These are phyloP conservation scores for Xylaria sp. DNA, from an alignment of 2,329 filamentous ascomycete species.

Conservation along the genomic window DNA sequence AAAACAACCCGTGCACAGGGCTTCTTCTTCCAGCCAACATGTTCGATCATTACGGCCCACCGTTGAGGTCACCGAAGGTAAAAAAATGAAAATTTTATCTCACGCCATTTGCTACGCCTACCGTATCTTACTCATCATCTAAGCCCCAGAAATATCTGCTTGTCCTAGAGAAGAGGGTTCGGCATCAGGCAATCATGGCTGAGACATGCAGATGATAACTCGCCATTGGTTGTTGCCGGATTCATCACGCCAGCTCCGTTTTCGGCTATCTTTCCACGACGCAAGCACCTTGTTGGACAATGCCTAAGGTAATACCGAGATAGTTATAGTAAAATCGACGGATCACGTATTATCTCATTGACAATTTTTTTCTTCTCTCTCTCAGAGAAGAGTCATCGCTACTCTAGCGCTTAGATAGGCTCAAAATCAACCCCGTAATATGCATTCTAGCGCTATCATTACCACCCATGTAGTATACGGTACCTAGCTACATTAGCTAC, in stretches of 20 bases:
- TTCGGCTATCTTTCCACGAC: conserved; percentile 41
- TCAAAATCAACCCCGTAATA: conserved; percentile 10
- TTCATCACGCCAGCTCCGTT: conserved; percentile 42
- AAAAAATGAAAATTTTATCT: conserved; percentile 38
- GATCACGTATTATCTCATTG: conserved; percentile 12
- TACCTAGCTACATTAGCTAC: too few relatives aligned
- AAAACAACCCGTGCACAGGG: conserved; percentile 31
- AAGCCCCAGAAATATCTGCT: conserved; percentile 32
- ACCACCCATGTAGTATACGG: conserved; percentile 1
- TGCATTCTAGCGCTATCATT: conserved; percentile 11
- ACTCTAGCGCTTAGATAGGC: conserved; percentile 24
- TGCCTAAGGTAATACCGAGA: not conserved
- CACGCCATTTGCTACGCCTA: conserved; percentile 29
- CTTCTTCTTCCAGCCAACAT: conserved; percentile 22
- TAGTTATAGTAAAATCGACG: not conserved
- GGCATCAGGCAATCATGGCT: conserved; percentile 18
- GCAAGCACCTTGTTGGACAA: conserved; percentile 28
- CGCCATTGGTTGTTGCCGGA: conserved; percentile 41
- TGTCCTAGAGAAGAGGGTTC: conserved; percentile 30
- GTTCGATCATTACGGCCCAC: conserved; percentile 25
- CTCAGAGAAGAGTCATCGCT: conserved; percentile 32
- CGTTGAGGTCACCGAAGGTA: conserved; percentile 19
- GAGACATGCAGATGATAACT: conserved; percentile 40
- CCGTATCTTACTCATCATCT: conserved; percentile 34
- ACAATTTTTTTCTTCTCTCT: conserved; percentile 1